Conservation (phyloP, 257 asterid genomes). For the Plantago ovata region DNA sequence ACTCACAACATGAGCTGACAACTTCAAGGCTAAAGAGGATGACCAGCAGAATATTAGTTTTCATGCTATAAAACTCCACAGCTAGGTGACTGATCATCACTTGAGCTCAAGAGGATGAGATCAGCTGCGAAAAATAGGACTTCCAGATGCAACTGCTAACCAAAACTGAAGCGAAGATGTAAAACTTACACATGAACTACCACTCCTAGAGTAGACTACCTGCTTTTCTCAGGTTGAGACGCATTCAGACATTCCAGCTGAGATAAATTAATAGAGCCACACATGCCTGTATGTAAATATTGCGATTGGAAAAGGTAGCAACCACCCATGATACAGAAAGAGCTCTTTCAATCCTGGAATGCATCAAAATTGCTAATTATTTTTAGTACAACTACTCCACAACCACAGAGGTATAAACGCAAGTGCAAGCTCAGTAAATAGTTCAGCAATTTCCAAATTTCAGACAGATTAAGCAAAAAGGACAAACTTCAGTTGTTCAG, state of each 20-base stretch:
- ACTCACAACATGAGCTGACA: too few relatives aligned
- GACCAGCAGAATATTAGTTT: too few relatives aligned
- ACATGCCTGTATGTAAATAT: background rate
- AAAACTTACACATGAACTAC: background rate
- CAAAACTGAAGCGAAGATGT: background rate
- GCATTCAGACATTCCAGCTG: background rate
- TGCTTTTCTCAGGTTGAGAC: background rate
- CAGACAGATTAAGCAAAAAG: background rate
- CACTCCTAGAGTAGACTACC: background rate
- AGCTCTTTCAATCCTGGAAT: slow-evolving; percentile 19
- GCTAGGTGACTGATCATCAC: too few relatives aligned
- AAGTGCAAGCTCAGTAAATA: background rate
- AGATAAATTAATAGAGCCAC: background rate
- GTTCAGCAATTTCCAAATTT: background rate
- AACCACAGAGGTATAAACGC: background rate
- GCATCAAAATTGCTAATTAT: background rate
- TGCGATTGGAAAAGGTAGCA: slow-evolving; percentile 4
- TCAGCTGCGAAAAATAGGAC: background rate
- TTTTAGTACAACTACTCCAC: background rate
- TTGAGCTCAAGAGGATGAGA: too few relatives aligned
- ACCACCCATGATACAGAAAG: background rate
- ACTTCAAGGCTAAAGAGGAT: too few relatives aligned
- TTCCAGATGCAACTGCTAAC: background rate
- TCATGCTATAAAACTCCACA: too few relatives aligned
- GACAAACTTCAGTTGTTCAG: background rate